A percentile compares a stretch with the other conserved stretches of the same genome.
Conservation (phyloP, 163 green algal genomes). For the Chloromonas sp. region DNA sequence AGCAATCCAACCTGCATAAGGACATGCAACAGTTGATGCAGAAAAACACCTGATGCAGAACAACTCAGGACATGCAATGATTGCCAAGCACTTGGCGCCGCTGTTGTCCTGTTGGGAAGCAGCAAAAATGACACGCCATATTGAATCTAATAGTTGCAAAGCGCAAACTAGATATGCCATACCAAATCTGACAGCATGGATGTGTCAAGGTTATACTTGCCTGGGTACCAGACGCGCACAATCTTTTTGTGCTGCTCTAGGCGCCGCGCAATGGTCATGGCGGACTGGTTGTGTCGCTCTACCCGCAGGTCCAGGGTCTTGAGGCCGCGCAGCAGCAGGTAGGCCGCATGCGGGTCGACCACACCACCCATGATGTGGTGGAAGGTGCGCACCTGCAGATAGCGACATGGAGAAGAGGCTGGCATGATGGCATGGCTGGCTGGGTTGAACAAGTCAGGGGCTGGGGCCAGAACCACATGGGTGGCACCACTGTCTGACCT, state of each 20-base stretch:
- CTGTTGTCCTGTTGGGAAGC: no score
- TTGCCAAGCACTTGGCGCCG: no score
- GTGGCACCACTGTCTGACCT: no score
- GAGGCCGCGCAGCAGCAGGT: conserved; percentile 93
- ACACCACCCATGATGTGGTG: conserved; percentile 91
- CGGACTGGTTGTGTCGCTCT: conserved; percentile 54
- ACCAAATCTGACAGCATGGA: not conserved
- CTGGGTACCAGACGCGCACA: conserved; percentile 72
- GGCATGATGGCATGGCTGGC: not conserved
- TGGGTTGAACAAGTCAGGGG: no score
- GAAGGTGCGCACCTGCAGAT: conserved; percentile 37
- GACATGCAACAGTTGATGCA: no score
- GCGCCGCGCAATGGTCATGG: conserved; percentile 69
- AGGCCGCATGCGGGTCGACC: conserved; percentile 95
- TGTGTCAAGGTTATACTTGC: not conserved
- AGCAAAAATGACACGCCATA: no score
- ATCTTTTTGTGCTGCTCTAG: conserved; percentile 90
- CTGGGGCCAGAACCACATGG: no score
- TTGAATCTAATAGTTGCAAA: no score
- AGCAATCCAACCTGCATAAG: no score
- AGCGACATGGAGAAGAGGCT: not conserved
- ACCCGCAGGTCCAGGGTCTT: conserved; percentile 97
- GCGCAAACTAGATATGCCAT: no score
- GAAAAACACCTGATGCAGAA: conserved; percentile 19
- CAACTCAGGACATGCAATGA: not conserved